A percentile compares a stretch with the other conserved stretches of the same genome.
Conservation (phyloP, 371 early-diverging fungal species). For the Funneliformis caledonium region DNA sequence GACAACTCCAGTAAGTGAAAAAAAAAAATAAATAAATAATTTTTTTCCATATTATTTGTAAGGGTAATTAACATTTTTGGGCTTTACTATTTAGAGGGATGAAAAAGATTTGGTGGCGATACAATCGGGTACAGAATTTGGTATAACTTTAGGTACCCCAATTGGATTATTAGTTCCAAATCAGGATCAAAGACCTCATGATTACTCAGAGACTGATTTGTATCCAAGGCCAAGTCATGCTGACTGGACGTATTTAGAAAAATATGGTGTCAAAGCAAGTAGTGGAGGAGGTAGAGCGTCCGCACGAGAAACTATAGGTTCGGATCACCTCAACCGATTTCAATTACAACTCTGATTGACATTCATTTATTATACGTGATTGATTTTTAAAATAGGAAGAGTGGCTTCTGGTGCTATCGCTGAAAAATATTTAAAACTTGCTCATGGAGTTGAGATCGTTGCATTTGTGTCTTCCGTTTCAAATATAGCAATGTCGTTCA, state of each 20-base stretch:
- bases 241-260: conserved; percentile 95
- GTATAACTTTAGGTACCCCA: conserved; percentile 93
- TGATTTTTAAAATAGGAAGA: conserved; percentile 59
- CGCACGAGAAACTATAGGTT: conserved; percentile 96
- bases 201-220: conserved; percentile 92
- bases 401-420: conserved; percentile 97
- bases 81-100: conserved; percentile 64
- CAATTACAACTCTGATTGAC: background rate
- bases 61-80: background rate
- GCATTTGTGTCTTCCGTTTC: conserved; percentile 95
- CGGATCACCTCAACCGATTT: background rate
- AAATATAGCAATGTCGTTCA: conserved; percentile 75
- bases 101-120: conserved; percentile 92
- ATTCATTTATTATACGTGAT: background rate
- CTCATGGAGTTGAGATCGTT: conserved; percentile 88
- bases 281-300: conserved; percentile 94
- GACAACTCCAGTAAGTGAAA: conserved; percentile 85
- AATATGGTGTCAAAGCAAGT: conserved; percentile 95
- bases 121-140: conserved; percentile 92
- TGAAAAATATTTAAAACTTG: conserved; percentile 86
- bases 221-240: conserved; percentile 96
- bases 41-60: background rate
- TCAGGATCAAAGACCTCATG: conserved; percentile 94
- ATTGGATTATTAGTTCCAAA: conserved; percentile 92
- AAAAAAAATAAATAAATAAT: background rate